Base-by-base conservation (phyloP, 2,329 filamentous ascomycete genomes). In the Exophiala sideris region DNA sequence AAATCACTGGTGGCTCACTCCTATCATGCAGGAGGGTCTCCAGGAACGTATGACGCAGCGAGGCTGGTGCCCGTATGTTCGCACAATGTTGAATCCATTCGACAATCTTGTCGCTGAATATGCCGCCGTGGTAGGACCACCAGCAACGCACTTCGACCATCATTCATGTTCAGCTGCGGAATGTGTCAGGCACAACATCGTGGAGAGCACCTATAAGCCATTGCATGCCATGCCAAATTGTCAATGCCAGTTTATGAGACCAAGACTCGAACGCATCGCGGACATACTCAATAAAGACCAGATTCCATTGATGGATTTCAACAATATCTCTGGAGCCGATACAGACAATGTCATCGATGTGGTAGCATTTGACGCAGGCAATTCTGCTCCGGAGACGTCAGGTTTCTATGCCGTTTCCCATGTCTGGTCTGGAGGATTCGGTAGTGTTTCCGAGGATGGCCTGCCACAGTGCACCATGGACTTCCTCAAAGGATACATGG, bases 41-140 rank as follows among this genome's bases (percentile, higher is more conserved):
- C 21, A 7, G 9, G 48, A 35, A n/a, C 38, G 48, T 14, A 50
- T 50, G 48, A 9, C 44, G 10, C 14, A 45, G 24, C 24, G 48
- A 3, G 48, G 48, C 9, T 50, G 48, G 48, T 50, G 48, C 44
- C 48, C 48, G n/a, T 50, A 44, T 29, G 44, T 50, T 32, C 48
- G 11, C 18, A 42, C 39, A 33, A 42, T 45, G 33, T 32, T 50
- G 24, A 44, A 38, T 16, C 39, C 48, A 2, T 50, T 45, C 40
- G 35, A 35, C 21, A 9, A 35, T 5, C 36, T 36, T 21, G 48
- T 45, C 5, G n/a, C 21, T 10, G 48, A 50, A 24, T 50, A 50
- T 45, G 48, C 48, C n/a, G 48, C 48, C 20, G 35, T 50, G 8
- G 12, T 50, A 11, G 48, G 48, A 9, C 48, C 48, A 14, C 39